A percentile compares a stretch with the other conserved stretches of the same genome.
phyloP scores from a whole-genome alignment of 805 yeast species.

The Torulaspora indica region DNA sequence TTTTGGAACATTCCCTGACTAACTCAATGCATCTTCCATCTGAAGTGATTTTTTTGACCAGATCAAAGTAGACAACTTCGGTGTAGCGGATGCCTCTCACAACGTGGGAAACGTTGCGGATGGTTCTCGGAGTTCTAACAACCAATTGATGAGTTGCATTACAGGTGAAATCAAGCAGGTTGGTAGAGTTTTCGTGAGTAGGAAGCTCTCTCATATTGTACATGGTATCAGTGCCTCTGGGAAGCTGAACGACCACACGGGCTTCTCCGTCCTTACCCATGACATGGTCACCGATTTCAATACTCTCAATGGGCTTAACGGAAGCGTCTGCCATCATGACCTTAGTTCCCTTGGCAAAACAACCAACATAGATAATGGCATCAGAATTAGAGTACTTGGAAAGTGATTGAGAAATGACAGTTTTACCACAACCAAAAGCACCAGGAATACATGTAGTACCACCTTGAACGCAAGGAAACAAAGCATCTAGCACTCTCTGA shows the following conservation, averaged over 20 bases:
- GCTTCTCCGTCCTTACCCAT: conserved; percentile 45
- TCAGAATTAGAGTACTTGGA: conserved; percentile 98
- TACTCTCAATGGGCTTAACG: conserved; percentile 35
- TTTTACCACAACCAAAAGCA: conserved; percentile 99
- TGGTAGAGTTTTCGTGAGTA: conserved; percentile 4
- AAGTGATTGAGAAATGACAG: conserved; percentile 95
- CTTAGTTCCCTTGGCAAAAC: conserved; percentile 38
- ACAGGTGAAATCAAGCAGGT: conserved; percentile 32
- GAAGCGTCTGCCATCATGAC: conserved; percentile 45
- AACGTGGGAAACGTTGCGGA: conserved; percentile 1
- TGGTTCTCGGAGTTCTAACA: conserved; percentile 32
- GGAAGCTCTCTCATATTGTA: conserved; percentile 35
- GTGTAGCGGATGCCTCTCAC: conserved; percentile 4
- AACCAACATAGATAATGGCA: conserved; percentile 90
- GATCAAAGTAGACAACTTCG: conserved; percentile 9
- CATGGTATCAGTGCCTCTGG: conserved; percentile 44
- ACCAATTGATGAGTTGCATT: conserved; percentile 41
- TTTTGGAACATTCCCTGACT: conserved; percentile 5
- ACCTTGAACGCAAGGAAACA: conserved; percentile 99
- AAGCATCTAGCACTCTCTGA: conserved; percentile 95
- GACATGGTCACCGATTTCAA: conserved; percentile 40
- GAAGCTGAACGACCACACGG: conserved; percentile 42
- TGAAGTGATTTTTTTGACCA: not conserved
- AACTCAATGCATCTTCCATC: conserved; percentile 12
- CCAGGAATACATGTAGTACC: conserved; percentile 99